Percentiles rank a stretch among this genome's conserved stretches.
phyloP scores from a whole-genome alignment of 2,329 filamentous ascomycete species.

The Myrmaecium sp. region DNA sequence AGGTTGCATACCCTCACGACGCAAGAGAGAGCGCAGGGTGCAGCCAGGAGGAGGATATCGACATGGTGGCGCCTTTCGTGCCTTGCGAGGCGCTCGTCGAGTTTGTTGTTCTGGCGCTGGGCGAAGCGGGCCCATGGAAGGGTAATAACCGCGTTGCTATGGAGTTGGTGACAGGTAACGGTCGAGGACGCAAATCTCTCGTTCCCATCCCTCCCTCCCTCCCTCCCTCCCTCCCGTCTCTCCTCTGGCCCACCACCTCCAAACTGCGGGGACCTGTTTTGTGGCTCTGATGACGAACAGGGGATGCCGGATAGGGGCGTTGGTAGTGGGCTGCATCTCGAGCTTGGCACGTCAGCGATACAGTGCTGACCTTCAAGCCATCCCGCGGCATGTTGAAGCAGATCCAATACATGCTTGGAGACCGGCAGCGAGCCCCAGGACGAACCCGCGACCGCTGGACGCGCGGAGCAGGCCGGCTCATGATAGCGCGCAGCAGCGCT shows the following conservation, averaged over 20 bases:
- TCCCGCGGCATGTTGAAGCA: constrained; percentile 11
- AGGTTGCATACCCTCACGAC: too few species aligned
- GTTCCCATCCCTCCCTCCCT: constrained; percentile 4
- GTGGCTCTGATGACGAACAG: too few species aligned
- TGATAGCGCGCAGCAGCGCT: constrained; percentile 11
- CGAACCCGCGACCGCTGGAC: too few species aligned
- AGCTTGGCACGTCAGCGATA: constrained; percentile 9
- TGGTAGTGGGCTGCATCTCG: too few species aligned
- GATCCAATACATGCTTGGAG: constrained; percentile 9
- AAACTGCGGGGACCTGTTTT: constrained; percentile 9
- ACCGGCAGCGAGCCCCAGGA: constrained; percentile 5
- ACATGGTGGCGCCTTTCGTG: too few species aligned
- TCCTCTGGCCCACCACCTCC: constrained; percentile 4
- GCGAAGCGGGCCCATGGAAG: too few species aligned
- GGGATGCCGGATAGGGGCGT: too few species aligned
- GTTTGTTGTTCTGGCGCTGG: too few species aligned
- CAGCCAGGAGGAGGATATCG: too few species aligned
- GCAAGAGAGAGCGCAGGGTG: too few species aligned
- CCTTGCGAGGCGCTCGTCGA: too few species aligned
- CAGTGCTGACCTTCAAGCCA: constrained; percentile 16
- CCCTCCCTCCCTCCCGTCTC: constrained; percentile 6
- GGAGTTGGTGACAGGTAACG: constrained; percentile 19
- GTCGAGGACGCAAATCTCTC: constrained; percentile 5
- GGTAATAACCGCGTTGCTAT: constrained; percentile 5
- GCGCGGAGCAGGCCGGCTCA: constrained; percentile 5